Evolutionary conservation across 75 land plant species (phyloP).

Genomic region (Chamaecyparis obtusa): DNA sequence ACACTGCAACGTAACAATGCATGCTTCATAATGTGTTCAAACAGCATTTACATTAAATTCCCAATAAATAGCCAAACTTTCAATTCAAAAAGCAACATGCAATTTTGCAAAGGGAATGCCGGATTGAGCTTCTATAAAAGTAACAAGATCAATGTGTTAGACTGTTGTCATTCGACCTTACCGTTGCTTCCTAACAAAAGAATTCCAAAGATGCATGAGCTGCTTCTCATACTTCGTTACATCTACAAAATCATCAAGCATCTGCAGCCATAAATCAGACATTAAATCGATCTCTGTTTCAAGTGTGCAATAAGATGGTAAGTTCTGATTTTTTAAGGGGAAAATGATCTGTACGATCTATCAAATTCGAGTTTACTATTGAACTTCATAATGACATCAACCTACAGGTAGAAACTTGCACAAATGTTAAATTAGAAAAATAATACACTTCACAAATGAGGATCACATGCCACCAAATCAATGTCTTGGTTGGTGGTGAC

Average conservation of each 20-base stretch:
- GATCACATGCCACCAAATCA: not conserved
- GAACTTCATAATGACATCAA: not conserved
- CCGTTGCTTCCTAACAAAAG: slow-evolving; percentile 94
- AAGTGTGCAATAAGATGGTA: not conserved
- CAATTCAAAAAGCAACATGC: not conserved
- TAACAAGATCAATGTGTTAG: slow-evolving; percentile 2
- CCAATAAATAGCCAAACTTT: not conserved
- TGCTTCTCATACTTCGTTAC: slow-evolving; percentile 92
- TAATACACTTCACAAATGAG: not conserved
- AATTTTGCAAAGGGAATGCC: not conserved
- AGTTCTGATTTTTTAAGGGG: not conserved
- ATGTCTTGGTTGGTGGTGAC: not conserved
- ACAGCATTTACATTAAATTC: not conserved
- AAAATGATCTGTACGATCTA: not conserved
- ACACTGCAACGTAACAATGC: slow-evolving; percentile 53
- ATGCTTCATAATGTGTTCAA: not conserved
- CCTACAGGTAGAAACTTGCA: not conserved
- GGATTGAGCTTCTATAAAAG: not conserved
- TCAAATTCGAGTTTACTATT: not conserved
- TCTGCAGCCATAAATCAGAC: slow-evolving; percentile 42
- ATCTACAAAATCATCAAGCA: slow-evolving; percentile 99
- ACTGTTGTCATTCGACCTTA: slow-evolving; percentile 16
- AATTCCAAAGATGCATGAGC: slow-evolving; percentile 97
- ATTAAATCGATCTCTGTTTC: not conserved
- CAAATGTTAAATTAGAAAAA: not conserved